phyloP scores from a whole-genome alignment of 148 eudicot species.

The Polygonum maritimum region DNA sequence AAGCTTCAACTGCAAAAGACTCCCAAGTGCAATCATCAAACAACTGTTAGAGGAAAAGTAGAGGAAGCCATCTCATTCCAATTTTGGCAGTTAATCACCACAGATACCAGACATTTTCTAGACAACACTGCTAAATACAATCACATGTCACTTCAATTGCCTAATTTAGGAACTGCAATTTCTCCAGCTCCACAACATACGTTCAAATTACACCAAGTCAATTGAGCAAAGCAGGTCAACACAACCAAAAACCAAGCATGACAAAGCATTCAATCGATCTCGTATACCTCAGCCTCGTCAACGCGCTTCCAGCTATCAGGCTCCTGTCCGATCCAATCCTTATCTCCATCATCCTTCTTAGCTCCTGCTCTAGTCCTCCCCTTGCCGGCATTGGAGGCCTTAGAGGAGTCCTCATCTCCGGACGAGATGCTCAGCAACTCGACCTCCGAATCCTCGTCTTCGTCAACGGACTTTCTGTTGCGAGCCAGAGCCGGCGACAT shows the following conservation, averaged over 20 bases:
- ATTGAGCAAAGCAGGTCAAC: neutral
- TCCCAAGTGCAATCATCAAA: neutral
- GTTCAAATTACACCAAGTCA: neutral
- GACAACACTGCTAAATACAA: neutral
- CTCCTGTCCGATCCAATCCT: constrained; percentile 71
- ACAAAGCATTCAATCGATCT: neutral
- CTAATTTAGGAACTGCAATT: constrained; percentile 4
- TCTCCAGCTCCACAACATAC: neutral
- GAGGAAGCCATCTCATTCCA: neutral
- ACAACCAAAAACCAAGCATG: neutral
- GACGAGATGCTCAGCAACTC: constrained; percentile 92
- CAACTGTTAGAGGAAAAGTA: neutral
- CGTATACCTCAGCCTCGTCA: constrained; percentile 79
- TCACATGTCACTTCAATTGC: neutral
- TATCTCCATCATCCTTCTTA: constrained; percentile 46
- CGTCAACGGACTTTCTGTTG: constrained; percentile 40
- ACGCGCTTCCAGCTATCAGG: constrained; percentile 88
- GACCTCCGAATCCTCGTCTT: constrained; percentile 87
- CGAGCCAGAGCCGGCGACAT: constrained; percentile 16
- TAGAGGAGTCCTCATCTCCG: constrained; percentile 73
- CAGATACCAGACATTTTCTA: neutral
- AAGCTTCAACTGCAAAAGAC: neutral
- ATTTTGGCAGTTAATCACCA: neutral
- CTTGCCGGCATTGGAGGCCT: constrained; percentile 28
- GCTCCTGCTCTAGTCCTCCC: constrained; percentile 17